phyloP scores from a whole-genome alignment of 352 stramenopile genomes.

The Phytophthora quininea region DNA sequence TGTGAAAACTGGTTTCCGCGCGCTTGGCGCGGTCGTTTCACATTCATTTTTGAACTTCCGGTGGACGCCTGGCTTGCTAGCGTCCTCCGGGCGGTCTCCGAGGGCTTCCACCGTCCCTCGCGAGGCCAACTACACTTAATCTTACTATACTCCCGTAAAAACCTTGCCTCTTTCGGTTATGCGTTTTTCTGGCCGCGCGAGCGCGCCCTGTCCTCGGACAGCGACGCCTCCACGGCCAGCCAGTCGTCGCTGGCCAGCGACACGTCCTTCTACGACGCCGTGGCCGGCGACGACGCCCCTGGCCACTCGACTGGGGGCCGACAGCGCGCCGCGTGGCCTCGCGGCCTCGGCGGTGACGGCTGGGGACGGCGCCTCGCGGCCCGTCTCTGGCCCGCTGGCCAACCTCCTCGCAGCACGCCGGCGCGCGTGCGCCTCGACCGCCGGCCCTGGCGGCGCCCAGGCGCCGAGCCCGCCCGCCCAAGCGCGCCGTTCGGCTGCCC shows the following conservation, averaged over 20 bases:
- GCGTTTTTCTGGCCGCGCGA: constrained; percentile 4
- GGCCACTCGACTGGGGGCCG: not conserved
- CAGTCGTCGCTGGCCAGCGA: constrained; percentile 13
- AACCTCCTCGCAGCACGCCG: not conserved
- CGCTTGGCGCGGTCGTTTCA: constrained; percentile 71
- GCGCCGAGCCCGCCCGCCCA: not conserved
- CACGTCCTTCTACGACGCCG: not conserved
- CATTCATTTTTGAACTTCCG: constrained; percentile 92
- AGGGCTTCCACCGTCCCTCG: constrained; percentile 14
- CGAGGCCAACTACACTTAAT: constrained; percentile 6
- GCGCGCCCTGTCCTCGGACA: constrained; percentile 2
- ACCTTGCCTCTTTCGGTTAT: constrained; percentile 6
- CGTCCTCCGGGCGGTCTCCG: constrained; percentile 13
- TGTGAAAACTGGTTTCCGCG: constrained; percentile 91
- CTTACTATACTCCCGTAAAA: not conserved
- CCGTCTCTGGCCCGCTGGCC: not conserved
- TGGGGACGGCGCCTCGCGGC: not conserved
- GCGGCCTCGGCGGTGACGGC: not conserved
- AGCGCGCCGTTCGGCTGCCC: not conserved
- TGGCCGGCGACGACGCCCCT: not conserved
- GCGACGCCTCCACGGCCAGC: constrained; percentile 14
- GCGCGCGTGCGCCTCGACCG: not conserved
- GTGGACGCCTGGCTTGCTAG: constrained; percentile 27
- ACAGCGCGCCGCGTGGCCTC: not conserved
- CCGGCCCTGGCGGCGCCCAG: not conserved